phyloP scores from a whole-genome alignment of 164 flowering plant genomes.

The Dillenia suffruticosa region DNA sequence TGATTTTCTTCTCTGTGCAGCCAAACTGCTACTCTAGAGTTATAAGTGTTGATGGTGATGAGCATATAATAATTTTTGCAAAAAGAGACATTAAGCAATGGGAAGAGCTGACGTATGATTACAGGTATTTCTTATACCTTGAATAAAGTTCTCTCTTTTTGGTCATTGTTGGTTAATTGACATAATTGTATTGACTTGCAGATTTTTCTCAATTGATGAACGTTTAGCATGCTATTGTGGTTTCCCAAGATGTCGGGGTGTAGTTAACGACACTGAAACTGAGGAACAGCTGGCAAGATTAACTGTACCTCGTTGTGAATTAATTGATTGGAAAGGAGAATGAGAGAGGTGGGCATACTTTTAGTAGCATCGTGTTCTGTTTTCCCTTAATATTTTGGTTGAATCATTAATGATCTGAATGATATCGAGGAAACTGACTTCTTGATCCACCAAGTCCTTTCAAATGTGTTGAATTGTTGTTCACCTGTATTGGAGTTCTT shows the following conservation, averaged over 20 bases:
- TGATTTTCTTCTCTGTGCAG: conserved; percentile 36
- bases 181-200: conserved; percentile 19
- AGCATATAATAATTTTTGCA: conserved; percentile 95
- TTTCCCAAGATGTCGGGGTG: conserved; percentile 82
- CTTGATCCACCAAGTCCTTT: too few species aligned
- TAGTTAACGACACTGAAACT: conserved; percentile 84
- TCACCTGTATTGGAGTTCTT: too few species aligned
- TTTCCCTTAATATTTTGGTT: too few species aligned
- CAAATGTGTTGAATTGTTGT: too few species aligned
- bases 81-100: conserved; percentile 87
- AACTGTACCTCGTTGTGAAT: conserved; percentile 63
- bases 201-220: conserved; percentile 83
- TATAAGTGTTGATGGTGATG: conserved; percentile 75
- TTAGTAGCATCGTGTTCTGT: not conserved
- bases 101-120: conserved; percentile 98
- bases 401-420: too few species aligned
- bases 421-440: too few species aligned
- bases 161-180: conserved; percentile 1
- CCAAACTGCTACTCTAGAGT: conserved; percentile 98
- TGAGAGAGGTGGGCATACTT: conserved; percentile 22
- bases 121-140: conserved; percentile 44
- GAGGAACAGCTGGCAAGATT: conserved; percentile 67
- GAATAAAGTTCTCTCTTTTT: conserved; percentile 3
- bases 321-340: conserved; percentile 63
- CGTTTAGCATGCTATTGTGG: conserved; percentile 89